Evolutionary conservation across 2,329 filamentous ascomycete species (phyloP).

Genomic region (Fusarium oxysporum): DNA sequence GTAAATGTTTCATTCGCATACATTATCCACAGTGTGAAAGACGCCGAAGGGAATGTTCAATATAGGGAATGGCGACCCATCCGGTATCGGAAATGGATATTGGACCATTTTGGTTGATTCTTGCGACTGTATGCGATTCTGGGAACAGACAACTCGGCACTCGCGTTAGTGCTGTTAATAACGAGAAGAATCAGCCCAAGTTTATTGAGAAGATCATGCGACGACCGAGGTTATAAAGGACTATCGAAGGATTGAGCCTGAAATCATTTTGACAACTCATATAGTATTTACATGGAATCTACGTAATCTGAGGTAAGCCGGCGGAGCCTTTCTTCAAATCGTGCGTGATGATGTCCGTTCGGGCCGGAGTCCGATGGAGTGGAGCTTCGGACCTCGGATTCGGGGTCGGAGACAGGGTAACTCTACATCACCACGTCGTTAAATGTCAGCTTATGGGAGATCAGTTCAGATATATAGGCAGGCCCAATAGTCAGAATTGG

Average conservation of each 20-base stretch:
- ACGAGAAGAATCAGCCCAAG: neutral
- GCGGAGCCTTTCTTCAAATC: neutral
- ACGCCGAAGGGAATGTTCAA: neutral
- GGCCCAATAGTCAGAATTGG: rapidly evolving
- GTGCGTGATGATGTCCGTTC: neutral
- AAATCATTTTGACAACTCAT: neutral
- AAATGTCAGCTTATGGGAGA: too few relatives aligned
- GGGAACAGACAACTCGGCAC: rapidly evolving
- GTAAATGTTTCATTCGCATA: rapidly evolving
- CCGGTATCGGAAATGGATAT: neutral
- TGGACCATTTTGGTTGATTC: neutral
- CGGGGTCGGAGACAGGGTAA: neutral
- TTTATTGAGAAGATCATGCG: neutral
- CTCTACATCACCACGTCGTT: too few relatives aligned
- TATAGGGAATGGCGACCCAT: neutral
- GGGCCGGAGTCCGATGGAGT: neutral
- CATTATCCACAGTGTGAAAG: neutral
- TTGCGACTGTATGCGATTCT: neutral
- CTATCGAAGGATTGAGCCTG: neutral
- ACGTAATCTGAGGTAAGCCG: neutral
- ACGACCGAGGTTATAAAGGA: rapidly evolving
- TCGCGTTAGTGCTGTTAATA: neutral
- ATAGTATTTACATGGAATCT: rapidly evolving
- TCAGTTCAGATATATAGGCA: rapidly evolving
- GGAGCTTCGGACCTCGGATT: neutral